Conservation (phyloP, 768 basidiomycete genomes). For the Pisolithus marmoratus region DNA sequence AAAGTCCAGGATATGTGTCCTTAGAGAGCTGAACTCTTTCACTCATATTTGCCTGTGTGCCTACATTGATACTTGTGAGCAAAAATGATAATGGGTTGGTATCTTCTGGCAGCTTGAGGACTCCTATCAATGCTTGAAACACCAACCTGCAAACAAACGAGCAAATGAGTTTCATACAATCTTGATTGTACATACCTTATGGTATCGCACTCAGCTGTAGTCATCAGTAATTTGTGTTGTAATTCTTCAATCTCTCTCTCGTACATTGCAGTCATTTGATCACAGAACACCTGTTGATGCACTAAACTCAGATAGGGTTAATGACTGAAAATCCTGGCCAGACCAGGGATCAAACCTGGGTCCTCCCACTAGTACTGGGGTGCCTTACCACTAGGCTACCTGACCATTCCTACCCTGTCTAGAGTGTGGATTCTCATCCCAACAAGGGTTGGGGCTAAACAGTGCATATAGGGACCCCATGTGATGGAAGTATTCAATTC, state of each 20-base stretch:
- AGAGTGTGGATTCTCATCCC: too few species aligned
- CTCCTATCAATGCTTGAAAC: neutral
- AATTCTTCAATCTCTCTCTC: neutral
- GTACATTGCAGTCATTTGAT: neutral
- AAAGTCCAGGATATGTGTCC: neutral
- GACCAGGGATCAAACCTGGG: too few species aligned
- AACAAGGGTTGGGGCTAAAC: too few species aligned
- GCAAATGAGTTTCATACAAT: neutral
- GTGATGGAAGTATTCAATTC: too few species aligned
- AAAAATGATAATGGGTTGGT: neutral
- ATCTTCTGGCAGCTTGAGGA: neutral
- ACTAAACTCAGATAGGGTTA: neutral
- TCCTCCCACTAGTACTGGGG: too few species aligned
- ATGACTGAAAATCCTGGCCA: too few species aligned
- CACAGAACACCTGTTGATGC: neutral
- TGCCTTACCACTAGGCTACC: too few species aligned
- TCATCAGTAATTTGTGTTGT: neutral
- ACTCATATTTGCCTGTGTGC: neutral
- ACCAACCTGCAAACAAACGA: neutral
- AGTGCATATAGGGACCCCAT: too few species aligned
- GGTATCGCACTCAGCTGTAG: too few species aligned
- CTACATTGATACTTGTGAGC: neutral
- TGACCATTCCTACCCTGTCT: too few species aligned
- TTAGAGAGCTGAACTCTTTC: neutral
- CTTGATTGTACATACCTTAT: too few species aligned